Percentiles rank a stretch among this genome's conserved stretches.
These are phyloP conservation scores for Ichthyophthirius multifiliis DNA, from an alignment of 169 alveolate species.

Conservation along the genomic window DNA sequence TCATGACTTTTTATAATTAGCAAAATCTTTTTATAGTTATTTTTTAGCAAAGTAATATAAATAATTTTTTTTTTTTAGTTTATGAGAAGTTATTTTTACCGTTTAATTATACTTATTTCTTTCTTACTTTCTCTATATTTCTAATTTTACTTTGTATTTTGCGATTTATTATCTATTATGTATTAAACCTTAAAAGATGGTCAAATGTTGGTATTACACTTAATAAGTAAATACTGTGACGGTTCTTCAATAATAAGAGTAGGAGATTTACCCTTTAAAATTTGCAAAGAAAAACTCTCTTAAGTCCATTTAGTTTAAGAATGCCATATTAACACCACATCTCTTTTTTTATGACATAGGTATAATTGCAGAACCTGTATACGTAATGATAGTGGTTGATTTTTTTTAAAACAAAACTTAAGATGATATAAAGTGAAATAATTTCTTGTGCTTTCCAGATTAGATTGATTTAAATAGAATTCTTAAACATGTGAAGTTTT, in stretches of 20 bases:
- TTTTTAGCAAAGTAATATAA: no score
- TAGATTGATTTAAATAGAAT: constrained; percentile 32
- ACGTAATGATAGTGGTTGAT: constrained; percentile 25
- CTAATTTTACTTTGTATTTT: no score
- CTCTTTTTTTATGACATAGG: constrained; percentile 21
- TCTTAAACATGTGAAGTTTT: constrained; percentile 25
- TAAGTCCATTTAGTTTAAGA: background rate
- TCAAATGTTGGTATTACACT: background rate
- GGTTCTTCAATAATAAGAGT: constrained; percentile 33
- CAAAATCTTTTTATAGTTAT: no score
- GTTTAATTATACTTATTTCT: no score
- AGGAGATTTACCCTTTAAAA: background rate
- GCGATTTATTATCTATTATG: no score
- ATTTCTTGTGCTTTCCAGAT: constrained; percentile 33
- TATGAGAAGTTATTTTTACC: no score
- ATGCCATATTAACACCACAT: constrained; percentile 11
- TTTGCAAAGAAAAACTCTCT: constrained; percentile 12
- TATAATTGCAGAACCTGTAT: constrained; percentile 37
- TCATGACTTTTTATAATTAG: no score
- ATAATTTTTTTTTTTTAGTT: no score
- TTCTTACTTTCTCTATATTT: no score
- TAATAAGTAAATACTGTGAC: constrained; percentile 27
- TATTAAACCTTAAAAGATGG: constrained; percentile 10
- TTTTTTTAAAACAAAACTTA: constrained; percentile 1
- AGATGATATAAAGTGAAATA: constrained; percentile 18